These are phyloP conservation scores for Camellia lanceoleosa DNA, from an alignment of 148 eudicot species.

Conservation along the genomic window DNA sequence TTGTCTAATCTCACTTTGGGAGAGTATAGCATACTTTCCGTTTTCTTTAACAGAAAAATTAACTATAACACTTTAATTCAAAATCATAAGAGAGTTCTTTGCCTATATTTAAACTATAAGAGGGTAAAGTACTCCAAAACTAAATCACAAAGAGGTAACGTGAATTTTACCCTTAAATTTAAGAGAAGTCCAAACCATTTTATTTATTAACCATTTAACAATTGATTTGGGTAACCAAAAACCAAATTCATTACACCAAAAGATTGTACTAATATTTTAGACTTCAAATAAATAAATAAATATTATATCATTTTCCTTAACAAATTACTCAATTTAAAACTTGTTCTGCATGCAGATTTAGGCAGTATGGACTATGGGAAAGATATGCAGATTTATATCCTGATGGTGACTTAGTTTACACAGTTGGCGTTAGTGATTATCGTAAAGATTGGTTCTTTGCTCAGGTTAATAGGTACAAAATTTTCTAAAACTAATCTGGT, in stretches of 20 bases:
- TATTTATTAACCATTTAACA: not conserved
- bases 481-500: not conserved
- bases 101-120: too few relatives aligned
- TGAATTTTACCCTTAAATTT: too few relatives aligned
- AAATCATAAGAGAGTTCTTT: too few relatives aligned
- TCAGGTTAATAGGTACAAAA: conserved; percentile 67
- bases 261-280: not conserved
- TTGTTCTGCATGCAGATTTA: conserved; percentile 38
- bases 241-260: not conserved
- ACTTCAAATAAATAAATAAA: too few relatives aligned
- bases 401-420: conserved; percentile 52
- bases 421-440: conserved; percentile 65
- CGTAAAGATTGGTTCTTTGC: conserved; percentile 84
- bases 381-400: conserved; percentile 77
- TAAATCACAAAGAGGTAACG: too few relatives aligned
- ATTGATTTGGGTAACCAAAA: not conserved
- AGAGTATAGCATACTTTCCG: too few relatives aligned
- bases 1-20: too few relatives aligned
- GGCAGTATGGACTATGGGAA: conserved; percentile 94
- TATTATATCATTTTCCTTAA: too few relatives aligned
- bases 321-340: too few relatives aligned
- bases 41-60: too few relatives aligned
- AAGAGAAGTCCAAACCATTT: not conserved
- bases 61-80: too few relatives aligned
- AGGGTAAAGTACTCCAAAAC: too few relatives aligned